These are phyloP conservation scores for Linum trigynum DNA, from an alignment of 345 rosid species.

Conservation along the genomic window DNA sequence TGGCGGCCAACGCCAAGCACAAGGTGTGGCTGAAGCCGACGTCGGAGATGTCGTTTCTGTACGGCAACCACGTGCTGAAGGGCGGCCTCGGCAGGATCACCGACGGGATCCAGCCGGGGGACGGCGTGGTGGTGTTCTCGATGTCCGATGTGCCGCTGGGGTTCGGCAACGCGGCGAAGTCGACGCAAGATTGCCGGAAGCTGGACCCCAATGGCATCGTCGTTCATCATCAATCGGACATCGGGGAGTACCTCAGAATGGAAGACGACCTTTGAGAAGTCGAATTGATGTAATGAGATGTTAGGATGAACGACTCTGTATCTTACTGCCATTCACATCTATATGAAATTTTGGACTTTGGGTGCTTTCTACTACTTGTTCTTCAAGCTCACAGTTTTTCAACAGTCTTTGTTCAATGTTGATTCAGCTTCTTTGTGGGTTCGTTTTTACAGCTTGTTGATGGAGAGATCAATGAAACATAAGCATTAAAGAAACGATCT, in stretches of 20 bases:
- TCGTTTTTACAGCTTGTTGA: too few species aligned
- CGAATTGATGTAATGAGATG: background rate
- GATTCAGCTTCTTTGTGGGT: too few species aligned
- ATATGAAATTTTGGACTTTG: too few species aligned
- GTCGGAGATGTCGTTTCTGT: conserved; percentile 87
- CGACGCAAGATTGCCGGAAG: conserved; percentile 81
- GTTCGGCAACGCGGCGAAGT: conserved; percentile 71
- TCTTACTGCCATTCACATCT: background rate
- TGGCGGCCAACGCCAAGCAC: conserved; percentile 76
- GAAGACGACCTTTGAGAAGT: conserved; percentile 65
- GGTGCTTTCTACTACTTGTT: too few species aligned
- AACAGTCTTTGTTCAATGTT: too few species aligned
- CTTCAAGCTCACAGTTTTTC: too few species aligned
- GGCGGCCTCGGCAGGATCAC: conserved; percentile 87
- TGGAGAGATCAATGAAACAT: too few species aligned
- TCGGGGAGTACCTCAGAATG: conserved; percentile 84
- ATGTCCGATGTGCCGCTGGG: conserved; percentile 85
- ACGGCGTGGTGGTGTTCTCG: conserved; percentile 81
- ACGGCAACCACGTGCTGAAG: conserved; percentile 84
- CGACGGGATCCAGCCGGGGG: conserved; percentile 61
- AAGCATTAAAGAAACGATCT: too few species aligned
- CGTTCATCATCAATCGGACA: conserved; percentile 76
- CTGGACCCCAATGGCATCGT: conserved; percentile 79
- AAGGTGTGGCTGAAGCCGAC: conserved; percentile 95
- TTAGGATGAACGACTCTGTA: background rate